Evolutionary conservation across 83 land plant genomes (phyloP).

Genomic region (Picea abies): DNA sequence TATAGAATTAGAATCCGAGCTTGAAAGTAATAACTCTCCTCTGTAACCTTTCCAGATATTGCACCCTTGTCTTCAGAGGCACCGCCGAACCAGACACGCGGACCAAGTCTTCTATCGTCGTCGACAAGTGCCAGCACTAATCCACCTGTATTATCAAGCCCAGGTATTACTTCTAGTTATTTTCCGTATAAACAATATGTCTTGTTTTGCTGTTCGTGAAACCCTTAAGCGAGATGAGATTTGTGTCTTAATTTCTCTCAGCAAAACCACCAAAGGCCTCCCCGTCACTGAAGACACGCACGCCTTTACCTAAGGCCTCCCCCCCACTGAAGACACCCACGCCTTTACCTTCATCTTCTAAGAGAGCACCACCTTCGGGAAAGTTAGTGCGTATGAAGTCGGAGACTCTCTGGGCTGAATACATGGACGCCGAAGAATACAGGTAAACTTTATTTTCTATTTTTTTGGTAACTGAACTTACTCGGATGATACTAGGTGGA

Average conservation of each 20-base stretch:
- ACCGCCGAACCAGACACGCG: neutral
- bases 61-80: conserved; percentile 4
- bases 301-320: neutral
- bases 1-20: neutral
- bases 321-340: neutral
- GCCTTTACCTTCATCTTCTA: neutral
- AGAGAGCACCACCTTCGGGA: neutral
- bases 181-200: neutral
- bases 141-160: neutral
- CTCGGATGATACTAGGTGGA: too few species aligned
- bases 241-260: neutral
- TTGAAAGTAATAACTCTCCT: neutral
- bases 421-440: neutral
- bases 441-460: neutral
- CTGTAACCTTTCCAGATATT: neutral
- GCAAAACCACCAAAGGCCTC: conserved; percentile 7
- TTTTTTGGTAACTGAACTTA: too few species aligned
- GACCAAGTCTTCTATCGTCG: conserved; percentile 5
- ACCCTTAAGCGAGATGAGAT: neutral
- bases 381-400: conserved; percentile 11
- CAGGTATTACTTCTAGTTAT: neutral
- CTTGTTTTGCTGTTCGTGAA: neutral
- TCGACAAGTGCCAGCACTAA: too few species aligned
- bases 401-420: conserved; percentile 4
- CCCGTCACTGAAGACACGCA: neutral